These are phyloP conservation scores for Volvariella surrecta DNA, from an alignment of 1,284 basidiomycete genomes.

Conservation along the genomic window DNA sequence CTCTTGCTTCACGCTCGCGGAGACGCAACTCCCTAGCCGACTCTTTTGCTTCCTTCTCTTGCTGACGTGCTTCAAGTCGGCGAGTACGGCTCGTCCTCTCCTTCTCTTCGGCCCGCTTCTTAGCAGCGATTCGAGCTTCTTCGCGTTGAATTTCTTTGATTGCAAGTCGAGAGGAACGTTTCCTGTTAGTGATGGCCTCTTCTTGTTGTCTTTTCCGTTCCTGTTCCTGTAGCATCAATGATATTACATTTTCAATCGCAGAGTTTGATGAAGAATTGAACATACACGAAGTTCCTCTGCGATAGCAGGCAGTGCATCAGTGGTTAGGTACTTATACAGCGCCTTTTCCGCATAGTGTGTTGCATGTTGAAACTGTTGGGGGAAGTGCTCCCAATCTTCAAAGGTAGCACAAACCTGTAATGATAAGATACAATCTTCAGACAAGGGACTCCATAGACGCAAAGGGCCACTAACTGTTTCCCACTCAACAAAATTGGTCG, in stretches of 20 bases:
- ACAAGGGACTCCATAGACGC: not conserved
- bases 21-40: slow-evolving; percentile 26
- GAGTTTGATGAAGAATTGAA: slow-evolving; percentile 15
- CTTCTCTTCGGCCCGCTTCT: slow-evolving; percentile 50
- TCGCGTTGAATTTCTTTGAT: slow-evolving; percentile 64
- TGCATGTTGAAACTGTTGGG: slow-evolving; percentile 62
- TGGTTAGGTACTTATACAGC: slow-evolving; percentile 58
- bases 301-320: slow-evolving; percentile 60
- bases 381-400: slow-evolving; percentile 71
- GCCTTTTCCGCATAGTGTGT: slow-evolving; percentile 76
- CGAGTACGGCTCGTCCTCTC: slow-evolving; percentile 57
- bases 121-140: slow-evolving; percentile 47
- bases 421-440: slow-evolving; percentile 2
- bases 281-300: slow-evolving; percentile 53
- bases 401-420: slow-evolving; percentile 74
- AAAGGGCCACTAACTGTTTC: slow-evolving; percentile 53
- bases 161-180: slow-evolving; percentile 80
- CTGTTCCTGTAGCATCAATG: slow-evolving; percentile 37
- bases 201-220: slow-evolving; percentile 55
- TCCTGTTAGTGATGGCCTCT: slow-evolving; percentile 67
- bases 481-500: slow-evolving; percentile 65
- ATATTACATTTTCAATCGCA: slow-evolving; percentile 1
- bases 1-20: slow-evolving; percentile 27
- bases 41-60: slow-evolving; percentile 56
- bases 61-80: slow-evolving; percentile 52